Base-by-base conservation (phyloP, 2,329 filamentous ascomycete species). In the Phialophora verrucosa region DNA sequence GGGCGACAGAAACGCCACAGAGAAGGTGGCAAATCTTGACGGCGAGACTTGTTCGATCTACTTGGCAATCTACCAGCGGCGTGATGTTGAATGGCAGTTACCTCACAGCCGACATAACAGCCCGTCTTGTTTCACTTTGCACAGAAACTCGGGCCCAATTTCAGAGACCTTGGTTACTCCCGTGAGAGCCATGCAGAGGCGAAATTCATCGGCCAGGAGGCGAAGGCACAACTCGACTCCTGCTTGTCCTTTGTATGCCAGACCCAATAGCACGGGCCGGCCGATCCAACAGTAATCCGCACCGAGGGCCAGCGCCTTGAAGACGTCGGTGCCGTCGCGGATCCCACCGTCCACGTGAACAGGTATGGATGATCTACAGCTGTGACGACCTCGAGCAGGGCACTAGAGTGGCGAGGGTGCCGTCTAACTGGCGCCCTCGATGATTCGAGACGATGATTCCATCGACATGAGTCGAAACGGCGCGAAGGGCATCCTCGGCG, bases 291-390 rank as follows among this genome's bases (percentile, higher is more conserved):
- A 81, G 73, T 78, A 84, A 61, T 83, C 77, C 0, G 83, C 83
- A 2, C 83, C 83, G 2, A 86, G 73, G 2, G 82, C 81, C 2
- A 85, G 74, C 1, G 85, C 85, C 73, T 87, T 87, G 76, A 88
- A 83, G 10, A 87, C 79, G 72, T 88, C 85, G 0, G 80, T 83
- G 0, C 84, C 86, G 12, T 82, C 80, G 50, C 85, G 73, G 31
- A 88, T 82, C 0, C 86, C 85, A 8, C 81, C 83, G 71, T 91
- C 89, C 50, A 78, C 69, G 10, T 90, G 81, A 2, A 53, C 69
- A 1, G 74, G 74, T 31, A 75, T 70, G 27, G 65, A 10, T 68
- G 65, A n/a, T 60, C 44, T 72, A 75, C 42, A 76, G 71, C 17
- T 69, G 73, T 12, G 4, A 64, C 66, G 44, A 72, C 62, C 27